Conservation (phyloP, 805 yeast species). For the Lipomyces sp. region DNA sequence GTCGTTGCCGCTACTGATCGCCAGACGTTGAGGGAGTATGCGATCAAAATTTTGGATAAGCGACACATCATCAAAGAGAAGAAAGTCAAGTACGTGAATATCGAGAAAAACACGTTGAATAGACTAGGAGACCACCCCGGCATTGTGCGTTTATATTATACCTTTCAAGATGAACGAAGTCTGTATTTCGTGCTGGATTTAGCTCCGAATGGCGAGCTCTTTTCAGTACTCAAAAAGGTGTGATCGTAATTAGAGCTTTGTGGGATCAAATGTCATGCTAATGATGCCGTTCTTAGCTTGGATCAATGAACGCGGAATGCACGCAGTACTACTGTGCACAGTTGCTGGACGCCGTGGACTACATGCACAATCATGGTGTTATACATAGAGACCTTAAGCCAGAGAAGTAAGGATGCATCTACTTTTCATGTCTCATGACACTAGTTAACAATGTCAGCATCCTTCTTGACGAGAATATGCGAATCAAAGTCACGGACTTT, state of each 20-base stretch:
- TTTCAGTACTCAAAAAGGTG: conserved; percentile 70
- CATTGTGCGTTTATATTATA: conserved; percentile 85
- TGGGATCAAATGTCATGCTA: not conserved
- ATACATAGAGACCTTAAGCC: conserved; percentile 95
- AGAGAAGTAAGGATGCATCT: conserved; percentile 56
- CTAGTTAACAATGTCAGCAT: conserved; percentile 47
- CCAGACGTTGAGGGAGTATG: conserved; percentile 75
- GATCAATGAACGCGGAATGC: conserved; percentile 75
- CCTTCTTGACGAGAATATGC: conserved; percentile 80
- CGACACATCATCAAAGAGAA: conserved; percentile 92
- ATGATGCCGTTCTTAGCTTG: conserved; percentile 46
- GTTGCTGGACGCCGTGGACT: conserved; percentile 85
- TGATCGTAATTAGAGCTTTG: not conserved
- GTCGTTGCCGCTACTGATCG: conserved; percentile 85
- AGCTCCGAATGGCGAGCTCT: conserved; percentile 93
- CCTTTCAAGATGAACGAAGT: conserved; percentile 89
- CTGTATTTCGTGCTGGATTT: conserved; percentile 90
- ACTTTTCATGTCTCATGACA: not conserved
- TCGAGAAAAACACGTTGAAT: conserved; percentile 88
- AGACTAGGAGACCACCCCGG: conserved; percentile 93
- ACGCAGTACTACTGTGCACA: conserved; percentile 83
- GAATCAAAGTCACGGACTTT: conserved; percentile 91
- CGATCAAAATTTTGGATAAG: conserved; percentile 89
- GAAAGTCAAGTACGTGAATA: conserved; percentile 93
- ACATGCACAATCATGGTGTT: conserved; percentile 86